Base-by-base conservation (phyloP, 345 rosid genomes). In the Kernera saxatilis region DNA sequence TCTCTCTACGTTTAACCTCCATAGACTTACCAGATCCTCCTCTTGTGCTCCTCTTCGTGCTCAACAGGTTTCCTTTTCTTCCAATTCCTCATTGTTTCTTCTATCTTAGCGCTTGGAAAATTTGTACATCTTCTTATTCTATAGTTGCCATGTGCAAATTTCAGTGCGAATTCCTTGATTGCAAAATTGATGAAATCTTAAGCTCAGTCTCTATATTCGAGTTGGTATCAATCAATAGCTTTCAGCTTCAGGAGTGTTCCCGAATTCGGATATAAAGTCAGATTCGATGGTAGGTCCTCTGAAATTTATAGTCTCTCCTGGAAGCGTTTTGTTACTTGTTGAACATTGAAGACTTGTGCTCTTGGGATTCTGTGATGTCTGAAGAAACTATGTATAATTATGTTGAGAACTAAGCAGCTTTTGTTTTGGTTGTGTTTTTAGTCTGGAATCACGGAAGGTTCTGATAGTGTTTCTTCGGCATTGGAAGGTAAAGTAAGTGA, bases 31-130 rank as follows among this genome's bases (percentile, higher is more conserved):
- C 56, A 71, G 48, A 46, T 10, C 72, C 53, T 67, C 74, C 54
- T 56, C 77, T 43, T 72, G 46, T 18, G 17, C 78, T 29, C 76
- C 80, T 54, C 67, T 84, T 62, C 86, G 81, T 57, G 88, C 87
- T 75, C 87, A 84, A 41, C 78, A 82, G 87, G 93, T 81, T 41
- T 25, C 6, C 12, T 52, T 23, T 18, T 46, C 19, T 22, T 59
- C 52, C 57, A 51, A 2, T 62, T 72, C 69, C 6, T 11, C 45
- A 37, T 51, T n/a, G 26, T 3, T 26, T 51, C 14, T 8, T 40
- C 10, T 5, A 14, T 27, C 39, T 17, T 43, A 27, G 60, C 36
- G 5, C 27, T 9, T 36, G 17, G 23, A 66, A 48, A 8, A 18
- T 46, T 3, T 29, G 14, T 45, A 12, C 23, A n/a, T 21, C 4